Evolutionary conservation across 164 flowering plant species (phyloP), one percentile per base, ranked within the genome.

Genomic region (Macadamia tetraphylla): DNA sequence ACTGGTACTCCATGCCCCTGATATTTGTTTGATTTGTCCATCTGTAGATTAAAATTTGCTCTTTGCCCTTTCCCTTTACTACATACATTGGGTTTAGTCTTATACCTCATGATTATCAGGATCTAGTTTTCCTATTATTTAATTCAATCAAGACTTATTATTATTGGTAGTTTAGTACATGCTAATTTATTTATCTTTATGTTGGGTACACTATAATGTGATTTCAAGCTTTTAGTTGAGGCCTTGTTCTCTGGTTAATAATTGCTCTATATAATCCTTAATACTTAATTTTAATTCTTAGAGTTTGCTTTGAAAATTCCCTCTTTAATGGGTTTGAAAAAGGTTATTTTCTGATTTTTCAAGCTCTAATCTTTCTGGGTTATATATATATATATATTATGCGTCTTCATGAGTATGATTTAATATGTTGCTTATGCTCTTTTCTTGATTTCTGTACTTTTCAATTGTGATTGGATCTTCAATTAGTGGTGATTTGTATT

Each of bases 1-100:
- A 62, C 79, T 94, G 97, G 98, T 94, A 87, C 60, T 40, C 15
- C 13, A 46, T 56, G 32, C 46, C 6, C 6, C 29, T 31, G 9
- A 4, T 43, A 32, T 8, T 57, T 55, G 30, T 18, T 43, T 35
- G 40, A 35, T 40, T 46, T 30, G 1, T 60, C 46, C 57, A 58
- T 53, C 18, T 53, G 6, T 53, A 53, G 57, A 17, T 53, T 4
- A 17, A 17, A 14, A 23, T 23, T 53, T n/a, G 3, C 15, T 53
- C 13, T 53, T 14, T 53, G 6, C 14, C 6, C 57, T 0, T 53
- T 17, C 15, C 15, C 6, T n/a, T 3, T 53, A 53, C 17, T 35
- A 46, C 3, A 3, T 46, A 8, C 13, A 3, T 46, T 3, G 51
- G 40, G 3, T 35, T 46, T 46, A 8, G 9, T 9, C 51, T 46